phyloP scores from a whole-genome alignment of 106 monocot genomes.

The Phalaenopsis equestris region DNA sequence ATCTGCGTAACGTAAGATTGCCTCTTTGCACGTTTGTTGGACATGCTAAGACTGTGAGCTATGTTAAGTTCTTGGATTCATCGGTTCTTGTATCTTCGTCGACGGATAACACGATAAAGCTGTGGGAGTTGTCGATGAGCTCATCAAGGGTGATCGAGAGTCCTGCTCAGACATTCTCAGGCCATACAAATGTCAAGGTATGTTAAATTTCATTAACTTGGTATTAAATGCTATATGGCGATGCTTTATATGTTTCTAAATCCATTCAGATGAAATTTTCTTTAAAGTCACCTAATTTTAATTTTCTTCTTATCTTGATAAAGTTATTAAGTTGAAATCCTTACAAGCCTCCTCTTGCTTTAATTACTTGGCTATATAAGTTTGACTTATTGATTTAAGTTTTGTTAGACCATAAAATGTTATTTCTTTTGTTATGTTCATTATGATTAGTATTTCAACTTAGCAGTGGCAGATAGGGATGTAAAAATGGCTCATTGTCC shows the following conservation, averaged over 20 bases:
- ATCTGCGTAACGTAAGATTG: conserved; percentile 52
- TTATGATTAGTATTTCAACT: neutral
- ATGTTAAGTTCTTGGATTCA: conserved; percentile 83
- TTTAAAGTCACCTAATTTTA: too few relatives aligned
- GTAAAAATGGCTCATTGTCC: too few relatives aligned
- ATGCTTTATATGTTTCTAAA: too few relatives aligned
- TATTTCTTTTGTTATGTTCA: neutral
- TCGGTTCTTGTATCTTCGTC: conserved; percentile 71
- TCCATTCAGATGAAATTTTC: too few relatives aligned
- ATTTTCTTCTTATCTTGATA: too few relatives aligned
- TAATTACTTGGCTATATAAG: too few relatives aligned
- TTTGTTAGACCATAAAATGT: neutral
- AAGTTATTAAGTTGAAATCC: too few relatives aligned
- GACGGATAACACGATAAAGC: conserved; percentile 77
- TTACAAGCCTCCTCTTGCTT: too few relatives aligned
- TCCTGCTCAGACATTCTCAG: conserved; percentile 75
- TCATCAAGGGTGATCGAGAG: conserved; percentile 37
- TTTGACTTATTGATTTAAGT: neutral
- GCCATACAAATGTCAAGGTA: conserved; percentile 92
- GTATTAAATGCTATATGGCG: neutral
- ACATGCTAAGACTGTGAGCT: conserved; percentile 88
- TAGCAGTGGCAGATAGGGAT: too few relatives aligned
- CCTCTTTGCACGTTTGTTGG: conserved; percentile 60
- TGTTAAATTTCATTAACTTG: neutral
- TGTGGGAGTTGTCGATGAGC: conserved; percentile 66